Percentiles rank a stretch among this genome's conserved stretches.
Conservation (phyloP, 805 yeast genomes). For the Hanseniaspora vineae region DNA sequence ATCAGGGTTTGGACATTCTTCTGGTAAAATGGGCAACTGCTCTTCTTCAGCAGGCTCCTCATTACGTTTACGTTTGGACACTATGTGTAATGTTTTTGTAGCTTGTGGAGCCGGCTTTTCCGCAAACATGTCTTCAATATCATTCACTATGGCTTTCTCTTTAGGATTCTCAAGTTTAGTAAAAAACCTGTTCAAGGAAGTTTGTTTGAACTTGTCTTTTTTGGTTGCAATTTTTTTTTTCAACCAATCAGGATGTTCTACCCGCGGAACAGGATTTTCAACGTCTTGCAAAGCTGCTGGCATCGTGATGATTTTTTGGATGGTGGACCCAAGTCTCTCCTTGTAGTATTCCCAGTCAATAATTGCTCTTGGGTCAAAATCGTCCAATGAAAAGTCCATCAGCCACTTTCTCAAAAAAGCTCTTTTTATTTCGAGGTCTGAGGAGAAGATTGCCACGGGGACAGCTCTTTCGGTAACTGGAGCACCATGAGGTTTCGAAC, state of each 20-base stretch:
- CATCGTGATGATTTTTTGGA: slow-evolving; percentile 88
- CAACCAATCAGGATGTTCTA: slow-evolving; percentile 91
- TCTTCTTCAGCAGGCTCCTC: slow-evolving; percentile 26
- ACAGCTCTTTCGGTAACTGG: slow-evolving; percentile 95
- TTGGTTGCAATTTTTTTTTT: slow-evolving; percentile 44
- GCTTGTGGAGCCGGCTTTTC: slow-evolving; percentile 14
- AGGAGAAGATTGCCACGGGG: slow-evolving; percentile 90
- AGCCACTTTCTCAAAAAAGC: slow-evolving; percentile 79
- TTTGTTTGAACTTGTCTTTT: slow-evolving; percentile 62
- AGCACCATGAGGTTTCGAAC: slow-evolving; percentile 67
- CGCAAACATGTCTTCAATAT: slow-evolving; percentile 62
- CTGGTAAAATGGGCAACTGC: slow-evolving; percentile 32
- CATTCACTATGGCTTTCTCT: slow-evolving; percentile 32
- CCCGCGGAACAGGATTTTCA: slow-evolving; percentile 86
- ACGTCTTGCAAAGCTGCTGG: slow-evolving; percentile 93
- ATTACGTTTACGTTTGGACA: slow-evolving; percentile 21
- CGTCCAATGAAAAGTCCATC: slow-evolving; percentile 57
- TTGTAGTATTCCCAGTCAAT: slow-evolving; percentile 90
- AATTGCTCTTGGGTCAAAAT: slow-evolving; percentile 77
- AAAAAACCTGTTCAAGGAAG: slow-evolving; percentile 48
- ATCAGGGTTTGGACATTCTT: slow-evolving; percentile 42
- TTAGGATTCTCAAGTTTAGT: slow-evolving; percentile 30
- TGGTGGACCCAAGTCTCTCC: slow-evolving; percentile 82
- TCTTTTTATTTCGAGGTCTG: slow-evolving; percentile 59
- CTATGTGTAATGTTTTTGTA: slow-evolving; percentile 23